phyloP scores from a whole-genome alignment of 2,329 filamentous ascomycete species.

The Alternaria burnsii region DNA sequence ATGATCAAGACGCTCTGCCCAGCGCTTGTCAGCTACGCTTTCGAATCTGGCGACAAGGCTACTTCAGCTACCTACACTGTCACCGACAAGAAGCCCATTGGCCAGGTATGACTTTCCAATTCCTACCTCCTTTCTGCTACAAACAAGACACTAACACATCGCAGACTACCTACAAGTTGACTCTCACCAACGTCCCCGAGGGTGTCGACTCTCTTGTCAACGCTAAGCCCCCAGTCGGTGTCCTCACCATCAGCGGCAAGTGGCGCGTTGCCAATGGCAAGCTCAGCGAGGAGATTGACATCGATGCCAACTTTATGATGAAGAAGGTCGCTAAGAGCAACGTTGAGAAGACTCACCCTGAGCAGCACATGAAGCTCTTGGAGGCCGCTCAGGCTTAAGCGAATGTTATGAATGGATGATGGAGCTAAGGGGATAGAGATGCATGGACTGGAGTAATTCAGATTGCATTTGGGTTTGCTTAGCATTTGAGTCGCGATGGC shows the following conservation, averaged over 20 bases:
- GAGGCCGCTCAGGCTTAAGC: constrained; percentile 39
- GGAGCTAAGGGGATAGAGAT: background rate
- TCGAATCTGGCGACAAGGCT: constrained; percentile 44
- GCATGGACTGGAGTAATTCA: background rate
- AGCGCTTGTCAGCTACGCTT: constrained; percentile 43
- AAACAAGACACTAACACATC: background rate
- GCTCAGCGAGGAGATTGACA: constrained; percentile 51
- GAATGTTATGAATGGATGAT: background rate
- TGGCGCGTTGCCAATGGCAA: constrained; percentile 47
- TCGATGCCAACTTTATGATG: constrained; percentile 54
- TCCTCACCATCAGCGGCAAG: constrained; percentile 50
- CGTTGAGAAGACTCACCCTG: constrained; percentile 52
- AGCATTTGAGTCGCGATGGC: background rate
- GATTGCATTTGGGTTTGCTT: background rate
- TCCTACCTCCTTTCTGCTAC: background rate
- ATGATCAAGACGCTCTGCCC: constrained; percentile 53
- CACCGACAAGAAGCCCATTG: constrained; percentile 53
- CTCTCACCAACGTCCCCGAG: constrained; percentile 47
- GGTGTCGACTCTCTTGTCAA: constrained; percentile 52
- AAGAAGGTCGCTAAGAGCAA: constrained; percentile 54
- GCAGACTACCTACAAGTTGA: constrained; percentile 53
- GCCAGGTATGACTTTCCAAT: constrained; percentile 35
- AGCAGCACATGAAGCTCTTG: constrained; percentile 48
- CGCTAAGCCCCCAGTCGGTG: constrained; percentile 51
- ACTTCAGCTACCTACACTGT: constrained; percentile 46